Percentiles rank a stretch among this genome's conserved stretches.
Conservation (phyloP, 140 eudicot species). For the Flaveria floridana region DNA sequence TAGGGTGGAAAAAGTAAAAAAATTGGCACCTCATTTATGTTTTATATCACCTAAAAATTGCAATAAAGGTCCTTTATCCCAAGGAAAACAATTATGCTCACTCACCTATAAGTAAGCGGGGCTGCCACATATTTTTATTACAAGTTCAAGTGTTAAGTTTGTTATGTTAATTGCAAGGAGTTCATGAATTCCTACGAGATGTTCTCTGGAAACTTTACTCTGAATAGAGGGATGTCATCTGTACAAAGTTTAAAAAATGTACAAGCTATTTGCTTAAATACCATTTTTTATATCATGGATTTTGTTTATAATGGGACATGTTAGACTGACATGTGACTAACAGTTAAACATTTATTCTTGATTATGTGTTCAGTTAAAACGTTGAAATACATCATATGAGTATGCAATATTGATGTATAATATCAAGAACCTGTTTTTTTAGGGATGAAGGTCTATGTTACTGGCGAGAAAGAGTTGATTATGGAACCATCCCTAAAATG, state of each 20-base stretch:
- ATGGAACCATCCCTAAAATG: slow-evolving; percentile 94
- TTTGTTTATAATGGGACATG: not conserved
- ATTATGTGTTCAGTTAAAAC: not conserved
- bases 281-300: not conserved
- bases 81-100: not conserved
- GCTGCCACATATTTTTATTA: not conserved
- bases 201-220: not conserved
- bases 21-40: not conserved
- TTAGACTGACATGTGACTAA: slow-evolving; percentile 5
- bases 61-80: not conserved
- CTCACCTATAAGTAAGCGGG: not conserved
- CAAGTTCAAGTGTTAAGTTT: not conserved
- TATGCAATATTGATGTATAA: not conserved
- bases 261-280: not conserved
- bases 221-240: not conserved
- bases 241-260: not conserved
- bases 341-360: not conserved
- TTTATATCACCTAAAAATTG: not conserved
- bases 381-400: not conserved
- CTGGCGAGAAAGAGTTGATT: slow-evolving; percentile 94
- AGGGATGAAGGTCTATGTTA: slow-evolving; percentile 96
- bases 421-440: not conserved
- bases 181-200: not conserved
- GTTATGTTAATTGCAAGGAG: not conserved
- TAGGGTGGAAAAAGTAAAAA: not conserved